Base-by-base conservation (phyloP, 495 filamentous ascomycete genomes). In the Penicillium paradoxum region DNA sequence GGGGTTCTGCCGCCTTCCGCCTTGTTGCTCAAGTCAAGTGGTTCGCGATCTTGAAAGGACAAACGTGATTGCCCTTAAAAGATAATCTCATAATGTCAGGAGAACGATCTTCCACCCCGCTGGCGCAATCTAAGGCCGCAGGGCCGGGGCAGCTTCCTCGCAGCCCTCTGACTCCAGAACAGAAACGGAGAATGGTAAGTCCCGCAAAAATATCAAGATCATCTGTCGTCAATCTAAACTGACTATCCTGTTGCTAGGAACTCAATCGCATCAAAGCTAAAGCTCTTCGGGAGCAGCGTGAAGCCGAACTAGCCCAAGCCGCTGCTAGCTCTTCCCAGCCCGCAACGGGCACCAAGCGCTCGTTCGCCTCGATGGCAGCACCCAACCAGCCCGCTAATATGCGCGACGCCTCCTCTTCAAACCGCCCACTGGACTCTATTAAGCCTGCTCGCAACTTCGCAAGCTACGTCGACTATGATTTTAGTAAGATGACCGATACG, bases 401-500 rank as follows among this genome's bases (percentile, higher is more conserved):
- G 45, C 87, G 88, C 57, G 87, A 95, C 77, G 88, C 82, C 6
- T 76, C 52, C 18, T 60, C 68, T 30, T 55, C 67, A 25, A 60
- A 63, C 41, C 65, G 70, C 21, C 75, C 71, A 8, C 68, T 79
- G 17, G 79, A 83, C 43, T 70, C 78, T 13, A 88, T 95, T 54
- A 80, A 79, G 51, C 82, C 86, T 2, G 86, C 84, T 43, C 81
- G 79, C 49, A 96, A 92, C 59, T 96, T 97, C 60, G 80, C 83
- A 38, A 90, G 91, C 69, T 97, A 85, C 70, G 89, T 98, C 58
- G 93, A 98, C 53, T 97, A 96, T 68, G 95, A 98, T 72, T 91
- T 98, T 58, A 89, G 86, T 56, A 90, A 90, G 73, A 98, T 98
- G 89, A 92, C 85, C 13, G 93, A 98, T 65, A 97, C 93, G 6